A percentile compares a stretch with the other conserved stretches of the same genome.
Evolutionary conservation across 1,284 basidiomycete species (phyloP).

Genomic region (Moesziomyces globuligerus): DNA sequence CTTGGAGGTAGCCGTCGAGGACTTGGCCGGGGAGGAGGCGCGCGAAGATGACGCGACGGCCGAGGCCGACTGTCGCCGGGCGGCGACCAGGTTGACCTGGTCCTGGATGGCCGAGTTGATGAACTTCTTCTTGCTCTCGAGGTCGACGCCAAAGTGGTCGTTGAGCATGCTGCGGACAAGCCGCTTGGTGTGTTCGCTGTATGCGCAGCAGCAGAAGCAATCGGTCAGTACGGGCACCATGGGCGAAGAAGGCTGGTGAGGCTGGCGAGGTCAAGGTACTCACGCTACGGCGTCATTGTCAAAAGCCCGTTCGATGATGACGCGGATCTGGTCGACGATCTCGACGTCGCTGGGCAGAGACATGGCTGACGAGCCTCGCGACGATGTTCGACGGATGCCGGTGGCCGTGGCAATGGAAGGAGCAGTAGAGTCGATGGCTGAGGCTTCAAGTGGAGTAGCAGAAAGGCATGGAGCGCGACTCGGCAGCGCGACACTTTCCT

Average conservation of each 20-base stretch:
- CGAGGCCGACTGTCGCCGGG: background rate
- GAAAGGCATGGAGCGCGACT: too few species aligned
- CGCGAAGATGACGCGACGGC: conserved; percentile 4
- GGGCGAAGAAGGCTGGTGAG: background rate
- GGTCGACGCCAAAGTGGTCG: conserved; percentile 27
- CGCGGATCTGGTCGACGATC: conserved; percentile 17
- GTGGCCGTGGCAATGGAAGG: too few species aligned
- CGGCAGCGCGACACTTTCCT: background rate
- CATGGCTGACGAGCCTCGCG: background rate
- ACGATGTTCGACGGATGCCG: too few species aligned
- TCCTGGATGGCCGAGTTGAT: conserved; percentile 13
- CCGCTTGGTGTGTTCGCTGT: conserved; percentile 25
- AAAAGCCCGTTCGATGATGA: conserved; percentile 20
- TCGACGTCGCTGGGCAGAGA: conserved; percentile 19
- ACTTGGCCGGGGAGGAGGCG: conserved; percentile 11
- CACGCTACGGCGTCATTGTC: conserved; percentile 14
- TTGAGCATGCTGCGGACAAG: conserved; percentile 21
- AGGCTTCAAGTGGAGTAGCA: too few species aligned
- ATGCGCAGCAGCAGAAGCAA: too few species aligned
- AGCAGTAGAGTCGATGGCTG: background rate
- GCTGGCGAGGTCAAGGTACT: background rate
- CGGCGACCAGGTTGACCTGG: conserved; percentile 7
- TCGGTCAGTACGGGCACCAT: background rate
- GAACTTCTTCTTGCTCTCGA: conserved; percentile 28
- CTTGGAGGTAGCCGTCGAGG: background rate